Percentiles rank a stretch among this genome's conserved stretches.
These are phyloP conservation scores for Cladophialophora chaetospira DNA, from an alignment of 2,329 filamentous ascomycete species.

Conservation along the genomic window DNA sequence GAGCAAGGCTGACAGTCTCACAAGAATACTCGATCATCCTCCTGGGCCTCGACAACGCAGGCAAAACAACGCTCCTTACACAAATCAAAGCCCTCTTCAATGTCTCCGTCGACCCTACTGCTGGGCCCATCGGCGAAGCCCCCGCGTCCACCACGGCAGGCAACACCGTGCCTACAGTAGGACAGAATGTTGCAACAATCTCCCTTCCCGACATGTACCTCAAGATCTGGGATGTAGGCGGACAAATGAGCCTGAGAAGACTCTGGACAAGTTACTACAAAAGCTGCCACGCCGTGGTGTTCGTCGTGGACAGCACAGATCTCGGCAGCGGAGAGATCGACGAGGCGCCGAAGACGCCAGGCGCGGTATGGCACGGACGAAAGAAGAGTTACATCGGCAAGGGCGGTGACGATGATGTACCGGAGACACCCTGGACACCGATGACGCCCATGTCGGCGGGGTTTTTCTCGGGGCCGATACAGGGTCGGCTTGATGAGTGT, in stretches of 20 bases:
- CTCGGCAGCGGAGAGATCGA: constrained; percentile 72
- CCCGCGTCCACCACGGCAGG: constrained; percentile 63
- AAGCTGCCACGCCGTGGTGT: constrained; percentile 93
- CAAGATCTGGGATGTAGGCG: constrained; percentile 98
- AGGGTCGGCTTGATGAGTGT: constrained; percentile 79
- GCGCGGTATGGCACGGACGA: constrained; percentile 29
- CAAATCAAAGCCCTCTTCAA: constrained; percentile 90
- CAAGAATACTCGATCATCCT: constrained; percentile 95
- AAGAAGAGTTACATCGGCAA: constrained; percentile 34
- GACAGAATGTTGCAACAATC: constrained; percentile 93
- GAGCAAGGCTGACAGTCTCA: background rate
- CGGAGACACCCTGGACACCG: constrained; percentile 41
- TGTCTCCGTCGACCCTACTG: constrained; percentile 43
- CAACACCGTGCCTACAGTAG: constrained; percentile 93
- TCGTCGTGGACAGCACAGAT: constrained; percentile 94
- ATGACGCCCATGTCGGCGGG: constrained; percentile 41
- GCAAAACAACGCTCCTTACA: constrained; percentile 96
- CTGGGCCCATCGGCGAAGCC: constrained; percentile 40
- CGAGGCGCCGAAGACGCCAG: constrained; percentile 33
- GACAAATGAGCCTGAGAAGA: constrained; percentile 82
- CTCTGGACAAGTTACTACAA: constrained; percentile 97
- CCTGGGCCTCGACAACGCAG: constrained; percentile 95
- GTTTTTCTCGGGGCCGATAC: constrained; percentile 31
- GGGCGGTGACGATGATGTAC: constrained; percentile 31
- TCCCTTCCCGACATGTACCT: constrained; percentile 92